phyloP scores from a whole-genome alignment of 345 rosid genomes.

The Pistacia integerrima region DNA sequence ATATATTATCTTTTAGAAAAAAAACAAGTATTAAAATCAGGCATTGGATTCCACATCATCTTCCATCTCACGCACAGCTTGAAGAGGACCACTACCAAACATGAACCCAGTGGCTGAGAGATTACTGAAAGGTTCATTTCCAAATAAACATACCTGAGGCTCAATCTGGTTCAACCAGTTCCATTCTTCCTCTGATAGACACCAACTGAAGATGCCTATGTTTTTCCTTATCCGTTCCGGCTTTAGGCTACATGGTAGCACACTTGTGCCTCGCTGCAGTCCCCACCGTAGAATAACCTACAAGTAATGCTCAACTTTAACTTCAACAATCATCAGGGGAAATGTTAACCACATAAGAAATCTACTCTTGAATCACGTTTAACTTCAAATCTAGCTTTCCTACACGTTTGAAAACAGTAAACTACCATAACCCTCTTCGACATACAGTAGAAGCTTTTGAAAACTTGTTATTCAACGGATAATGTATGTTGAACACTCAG shows the following conservation, averaged over 20 bases:
- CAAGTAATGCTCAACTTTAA: not conserved
- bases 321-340: no score
- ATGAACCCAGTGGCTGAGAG: conserved; percentile 38
- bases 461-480: no score
- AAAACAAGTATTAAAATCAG: conserved; percentile 20
- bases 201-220: conserved; percentile 53
- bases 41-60: conserved; percentile 49
- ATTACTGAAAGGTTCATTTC: conserved; percentile 41
- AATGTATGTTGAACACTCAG: no score
- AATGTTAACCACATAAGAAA: no score
- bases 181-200: conserved; percentile 51
- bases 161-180: conserved; percentile 49
- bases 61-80: conserved; percentile 52
- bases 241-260: conserved; percentile 58
- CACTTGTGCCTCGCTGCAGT: conserved; percentile 63
- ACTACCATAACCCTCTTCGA: no score
- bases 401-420: no score
- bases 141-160: conserved; percentile 59
- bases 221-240: conserved; percentile 55
- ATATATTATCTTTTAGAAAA: conserved; percentile 8
- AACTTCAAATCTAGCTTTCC: no score
- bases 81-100: conserved; percentile 55
- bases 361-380: no score
- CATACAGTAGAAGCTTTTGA: no score
- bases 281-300: conserved; percentile 67